Conservation (phyloP, 2,329 filamentous ascomycete species). For the Penicillium sp. region DNA sequence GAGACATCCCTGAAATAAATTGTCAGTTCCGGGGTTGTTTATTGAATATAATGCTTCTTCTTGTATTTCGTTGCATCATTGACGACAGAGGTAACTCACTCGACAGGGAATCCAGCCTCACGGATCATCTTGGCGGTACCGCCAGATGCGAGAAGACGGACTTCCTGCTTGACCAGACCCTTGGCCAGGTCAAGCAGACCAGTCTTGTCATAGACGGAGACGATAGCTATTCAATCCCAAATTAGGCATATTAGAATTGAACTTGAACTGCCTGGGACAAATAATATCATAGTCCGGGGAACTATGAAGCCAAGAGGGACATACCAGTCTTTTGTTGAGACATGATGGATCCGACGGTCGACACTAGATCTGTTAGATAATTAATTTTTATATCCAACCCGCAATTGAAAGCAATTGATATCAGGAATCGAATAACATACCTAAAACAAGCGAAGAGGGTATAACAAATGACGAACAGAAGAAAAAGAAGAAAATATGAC, state of each 20-base stretch:
- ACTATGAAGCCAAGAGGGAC: slow-evolving; percentile 20
- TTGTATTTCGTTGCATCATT: neutral
- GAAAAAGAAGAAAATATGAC: slow-evolving; percentile 23
- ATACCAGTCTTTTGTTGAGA: slow-evolving; percentile 45
- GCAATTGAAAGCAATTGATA: slow-evolving; percentile 4
- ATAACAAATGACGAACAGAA: slow-evolving; percentile 18
- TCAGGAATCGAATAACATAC: slow-evolving; percentile 11
- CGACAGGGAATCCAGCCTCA: slow-evolving; percentile 91
- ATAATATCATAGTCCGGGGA: slow-evolving; percentile 23
- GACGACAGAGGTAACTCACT: slow-evolving; percentile 58
- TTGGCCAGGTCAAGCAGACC: slow-evolving; percentile 90
- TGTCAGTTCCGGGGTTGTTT: slow-evolving; percentile 1
- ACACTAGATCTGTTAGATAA: slow-evolving; percentile 23
- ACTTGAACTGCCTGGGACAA: slow-evolving; percentile 16
- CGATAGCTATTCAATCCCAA: slow-evolving; percentile 62
- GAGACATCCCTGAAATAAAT: slow-evolving; percentile 74
- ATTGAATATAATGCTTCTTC: neutral
- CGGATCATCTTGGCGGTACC: slow-evolving; percentile 96
- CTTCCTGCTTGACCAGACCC: slow-evolving; percentile 82
- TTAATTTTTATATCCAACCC: neutral
- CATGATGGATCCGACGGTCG: slow-evolving; percentile 34
- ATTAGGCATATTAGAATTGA: slow-evolving; percentile 14
- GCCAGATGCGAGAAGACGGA: slow-evolving; percentile 89
- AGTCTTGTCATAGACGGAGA: slow-evolving; percentile 99
- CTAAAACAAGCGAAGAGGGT: slow-evolving; percentile 21